phyloP scores from a whole-genome alignment of 176 grass and related monocot species.

The Lolium multiflorum region DNA sequence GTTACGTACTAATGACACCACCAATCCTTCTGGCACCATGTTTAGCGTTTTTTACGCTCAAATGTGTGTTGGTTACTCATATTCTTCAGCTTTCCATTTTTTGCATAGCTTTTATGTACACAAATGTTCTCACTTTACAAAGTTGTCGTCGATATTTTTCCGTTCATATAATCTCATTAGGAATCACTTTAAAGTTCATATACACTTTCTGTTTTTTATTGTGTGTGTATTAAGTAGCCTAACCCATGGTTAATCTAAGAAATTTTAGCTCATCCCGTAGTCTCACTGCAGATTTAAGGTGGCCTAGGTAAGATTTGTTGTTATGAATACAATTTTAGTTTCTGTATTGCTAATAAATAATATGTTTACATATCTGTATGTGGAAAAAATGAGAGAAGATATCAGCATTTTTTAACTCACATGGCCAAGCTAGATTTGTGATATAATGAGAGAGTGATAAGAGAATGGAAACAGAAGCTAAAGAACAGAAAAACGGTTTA shows the following conservation, averaged over 20 bases:
- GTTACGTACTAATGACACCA: background rate
- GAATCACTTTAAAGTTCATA: background rate
- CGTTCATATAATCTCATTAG: background rate
- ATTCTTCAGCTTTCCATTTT: slow-evolving; percentile 6
- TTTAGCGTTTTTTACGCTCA: background rate
- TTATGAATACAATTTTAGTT: background rate
- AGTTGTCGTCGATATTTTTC: background rate
- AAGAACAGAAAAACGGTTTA: background rate
- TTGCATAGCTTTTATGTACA: background rate
- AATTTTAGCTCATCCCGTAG: background rate
- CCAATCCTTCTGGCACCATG: background rate
- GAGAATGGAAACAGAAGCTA: background rate
- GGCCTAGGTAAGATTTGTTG: background rate
- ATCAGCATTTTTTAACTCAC: background rate
- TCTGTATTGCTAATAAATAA: slow-evolving; percentile 11
- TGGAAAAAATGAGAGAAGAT: background rate
- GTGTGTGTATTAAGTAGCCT: background rate
- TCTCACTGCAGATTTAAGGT: background rate
- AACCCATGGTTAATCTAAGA: background rate
- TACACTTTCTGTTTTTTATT: background rate
- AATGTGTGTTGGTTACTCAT: slow-evolving; percentile 1
- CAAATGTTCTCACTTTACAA: background rate
- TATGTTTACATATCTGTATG: background rate
- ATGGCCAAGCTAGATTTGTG: background rate
- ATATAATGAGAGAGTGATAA: slow-evolving; percentile 12